phyloP scores from a whole-genome alignment of 169 alveolate genomes.

The Cryptosporidium ubiquitum region DNA sequence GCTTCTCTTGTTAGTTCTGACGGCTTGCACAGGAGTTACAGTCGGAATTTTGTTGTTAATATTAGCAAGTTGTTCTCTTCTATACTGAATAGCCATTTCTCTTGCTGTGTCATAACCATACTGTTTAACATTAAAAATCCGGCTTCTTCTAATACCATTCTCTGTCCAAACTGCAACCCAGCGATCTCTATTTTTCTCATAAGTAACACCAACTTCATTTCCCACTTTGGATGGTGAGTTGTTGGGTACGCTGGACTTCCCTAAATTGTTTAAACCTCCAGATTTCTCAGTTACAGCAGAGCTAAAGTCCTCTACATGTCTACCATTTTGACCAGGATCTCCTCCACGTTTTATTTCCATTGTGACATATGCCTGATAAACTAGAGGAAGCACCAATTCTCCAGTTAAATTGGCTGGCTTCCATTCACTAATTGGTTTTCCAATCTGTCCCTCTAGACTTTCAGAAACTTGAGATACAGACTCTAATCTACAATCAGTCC shows the following conservation, averaged over 20 bases:
- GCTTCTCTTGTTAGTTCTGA: slow-evolving; percentile 30
- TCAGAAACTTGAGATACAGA: slow-evolving; percentile 15
- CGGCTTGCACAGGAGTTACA: background rate
- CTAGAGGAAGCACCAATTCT: slow-evolving; percentile 46
- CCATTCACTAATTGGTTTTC: slow-evolving; percentile 35
- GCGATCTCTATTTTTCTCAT: slow-evolving; percentile 71
- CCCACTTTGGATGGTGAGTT: slow-evolving; percentile 31
- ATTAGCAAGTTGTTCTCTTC: slow-evolving; percentile 52
- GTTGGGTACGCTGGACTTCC: background rate
- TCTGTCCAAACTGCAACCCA: slow-evolving; percentile 76
- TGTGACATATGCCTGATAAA: slow-evolving; percentile 54
- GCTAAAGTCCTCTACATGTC: background rate
- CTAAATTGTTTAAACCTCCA: background rate
- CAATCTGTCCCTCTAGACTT: background rate
- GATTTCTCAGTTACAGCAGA: background rate
- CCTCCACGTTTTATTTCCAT: slow-evolving; percentile 16
- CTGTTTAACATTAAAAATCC: slow-evolving; percentile 71
- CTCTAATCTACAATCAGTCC: slow-evolving; percentile 19
- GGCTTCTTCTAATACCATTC: slow-evolving; percentile 71
- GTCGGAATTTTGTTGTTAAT: background rate
- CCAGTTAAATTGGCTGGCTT: slow-evolving; percentile 19
- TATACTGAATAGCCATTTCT: slow-evolving; percentile 66
- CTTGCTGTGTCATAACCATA: slow-evolving; percentile 74
- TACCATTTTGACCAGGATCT: background rate
- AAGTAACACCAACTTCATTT: slow-evolving; percentile 70